Evolutionary conservation across 2,329 filamentous ascomycete genomes (phyloP), one percentile per base, ranked within the genome.

Genomic region (Trichoderma endophyticum): DNA sequence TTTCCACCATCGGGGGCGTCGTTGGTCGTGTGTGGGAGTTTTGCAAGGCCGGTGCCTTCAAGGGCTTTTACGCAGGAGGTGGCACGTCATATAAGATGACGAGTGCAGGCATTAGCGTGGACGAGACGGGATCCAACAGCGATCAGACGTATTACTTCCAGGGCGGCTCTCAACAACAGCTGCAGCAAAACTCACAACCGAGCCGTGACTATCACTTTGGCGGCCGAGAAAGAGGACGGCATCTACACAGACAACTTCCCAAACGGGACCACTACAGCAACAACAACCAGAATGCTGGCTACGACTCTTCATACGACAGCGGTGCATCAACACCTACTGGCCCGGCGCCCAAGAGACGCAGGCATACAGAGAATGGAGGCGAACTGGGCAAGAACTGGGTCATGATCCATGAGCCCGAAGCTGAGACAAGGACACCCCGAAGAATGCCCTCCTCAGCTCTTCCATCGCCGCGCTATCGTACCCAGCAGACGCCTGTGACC

Each of bases 1-100:
- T 93, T 36, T 87, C 83, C 54, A 86, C 92, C 0, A 86, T 93
- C 8, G 90, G 90, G 1, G 89, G 86, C 32, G 88, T 92, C 4
- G 89, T 92, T 1, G 92, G 93, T 21, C 95, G 91, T 77, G 90
- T 97, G 0, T 94, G 93, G 88, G 89, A 94, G 75, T 96, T 97
- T 77, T 97, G 95, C 83, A 93, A 85, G 79, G 30, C 57, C 0
- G 89, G 87, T 9, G 89, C 92, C 0, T 97, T 98, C 78, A 87
- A 88, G 70, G 95, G 95, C 0, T 98, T 98, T 80, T 91, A 95
- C 73, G 94, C 95, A 14, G 95, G 95, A 8, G 93, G 92, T 3
- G 95, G 95, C 9, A 86, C 85, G 73, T 90, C 89, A 30, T 97
- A 95, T 77, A 83, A 87, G 7, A 83, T 93, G 75, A 74, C 74